Evolutionary conservation across 1,284 basidiomycete genomes (phyloP).

Genomic region (Mycena citricolor): DNA sequence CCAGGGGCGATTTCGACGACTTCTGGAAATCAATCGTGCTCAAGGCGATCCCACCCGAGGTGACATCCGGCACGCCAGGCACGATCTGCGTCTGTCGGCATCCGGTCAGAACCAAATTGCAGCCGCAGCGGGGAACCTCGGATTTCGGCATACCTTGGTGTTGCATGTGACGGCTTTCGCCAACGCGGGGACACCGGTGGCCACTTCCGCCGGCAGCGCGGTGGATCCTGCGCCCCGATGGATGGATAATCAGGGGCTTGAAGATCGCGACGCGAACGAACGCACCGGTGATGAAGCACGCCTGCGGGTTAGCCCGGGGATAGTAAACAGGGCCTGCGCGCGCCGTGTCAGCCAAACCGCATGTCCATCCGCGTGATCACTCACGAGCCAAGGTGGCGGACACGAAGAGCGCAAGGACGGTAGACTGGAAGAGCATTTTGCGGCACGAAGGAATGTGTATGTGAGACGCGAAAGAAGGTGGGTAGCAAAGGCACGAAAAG

Average conservation of each 20-base stretch:
- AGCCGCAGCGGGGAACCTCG: background rate
- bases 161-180: conserved; percentile 26
- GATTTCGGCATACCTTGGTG: conserved; percentile 14
- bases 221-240: too few relatives aligned
- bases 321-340: too few relatives aligned
- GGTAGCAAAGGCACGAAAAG: conserved; percentile 17
- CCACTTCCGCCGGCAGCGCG: conserved; percentile 29
- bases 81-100: conserved; percentile 15
- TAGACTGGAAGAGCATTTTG: conserved; percentile 19
- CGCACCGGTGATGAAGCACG: conserved; percentile 20
- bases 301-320: conserved; percentile 19
- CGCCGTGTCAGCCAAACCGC: too few relatives aligned
- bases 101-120: background rate
- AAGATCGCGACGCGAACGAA: too few relatives aligned
- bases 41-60: conserved; percentile 26
- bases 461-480: conserved; percentile 12
- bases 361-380: too few relatives aligned
- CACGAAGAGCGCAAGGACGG: conserved; percentile 15
- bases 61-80: conserved; percentile 28
- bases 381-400: conserved; percentile 16
- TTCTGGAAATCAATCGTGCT: conserved; percentile 32
- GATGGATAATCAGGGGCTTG: too few relatives aligned
- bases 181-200: conserved; percentile 24
- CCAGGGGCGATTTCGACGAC: conserved; percentile 28
- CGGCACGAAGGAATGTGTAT: conserved; percentile 9